These are phyloP conservation scores for Salix koriyanagi DNA, from an alignment of 345 rosid species.

Conservation along the genomic window DNA sequence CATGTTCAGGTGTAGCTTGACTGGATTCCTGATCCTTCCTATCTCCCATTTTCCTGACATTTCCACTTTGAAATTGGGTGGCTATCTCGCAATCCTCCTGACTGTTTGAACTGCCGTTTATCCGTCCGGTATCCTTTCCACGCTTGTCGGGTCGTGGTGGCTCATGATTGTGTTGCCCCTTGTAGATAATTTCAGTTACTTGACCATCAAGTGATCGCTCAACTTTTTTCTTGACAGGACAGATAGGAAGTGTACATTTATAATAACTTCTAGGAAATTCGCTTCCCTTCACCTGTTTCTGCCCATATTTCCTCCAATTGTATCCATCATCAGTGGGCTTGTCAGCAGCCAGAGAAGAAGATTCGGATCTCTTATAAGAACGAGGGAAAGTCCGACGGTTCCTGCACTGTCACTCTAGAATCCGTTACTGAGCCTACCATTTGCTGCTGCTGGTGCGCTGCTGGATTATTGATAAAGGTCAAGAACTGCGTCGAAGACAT, in stretches of 20 bases:
- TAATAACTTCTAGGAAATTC: slow-evolving; percentile 82
- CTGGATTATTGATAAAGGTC: slow-evolving; percentile 19
- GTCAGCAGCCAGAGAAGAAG: slow-evolving; percentile 36
- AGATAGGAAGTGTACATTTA: slow-evolving; percentile 62
- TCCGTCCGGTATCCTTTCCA: slow-evolving; percentile 35
- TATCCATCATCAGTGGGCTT: slow-evolving; percentile 71
- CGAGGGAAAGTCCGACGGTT: slow-evolving; percentile 34
- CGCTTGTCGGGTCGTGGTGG: slow-evolving; percentile 65
- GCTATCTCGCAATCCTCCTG: slow-evolving; percentile 26
- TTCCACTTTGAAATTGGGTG: slow-evolving; percentile 30
- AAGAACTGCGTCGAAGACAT: slow-evolving; percentile 27
- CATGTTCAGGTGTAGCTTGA: slow-evolving; percentile 47
- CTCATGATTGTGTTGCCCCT: slow-evolving; percentile 72
- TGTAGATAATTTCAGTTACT: slow-evolving; percentile 78
- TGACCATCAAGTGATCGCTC: slow-evolving; percentile 75
- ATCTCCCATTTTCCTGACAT: slow-evolving; percentile 29
- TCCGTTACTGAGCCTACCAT: slow-evolving; percentile 23
- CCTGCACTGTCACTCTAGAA: slow-evolving; percentile 24
- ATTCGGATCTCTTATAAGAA: slow-evolving; percentile 43
- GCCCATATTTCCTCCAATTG: slow-evolving; percentile 92
- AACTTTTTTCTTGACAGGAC: slow-evolving; percentile 86
- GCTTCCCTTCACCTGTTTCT: slow-evolving; percentile 85
- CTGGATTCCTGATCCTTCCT: slow-evolving; percentile 57
- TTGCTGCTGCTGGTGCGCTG: slow-evolving; percentile 33
- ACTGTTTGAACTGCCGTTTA: slow-evolving; percentile 31